Evolutionary conservation across 2,329 filamentous ascomycete species (phyloP).

Genomic region (Paramyrothecium roridum): DNA sequence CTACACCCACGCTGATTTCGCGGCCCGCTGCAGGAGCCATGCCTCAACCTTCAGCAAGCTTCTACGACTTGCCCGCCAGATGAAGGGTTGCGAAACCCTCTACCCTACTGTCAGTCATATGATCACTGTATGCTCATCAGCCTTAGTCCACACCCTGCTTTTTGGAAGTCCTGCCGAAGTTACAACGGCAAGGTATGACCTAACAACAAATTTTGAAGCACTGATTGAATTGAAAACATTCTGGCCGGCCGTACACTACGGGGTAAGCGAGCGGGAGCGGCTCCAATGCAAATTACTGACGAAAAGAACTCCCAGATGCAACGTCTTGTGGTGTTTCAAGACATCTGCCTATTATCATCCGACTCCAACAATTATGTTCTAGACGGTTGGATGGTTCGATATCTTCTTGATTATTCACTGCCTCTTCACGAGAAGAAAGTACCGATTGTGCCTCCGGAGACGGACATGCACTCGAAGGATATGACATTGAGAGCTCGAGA

Average conservation of each 20-base stretch:
- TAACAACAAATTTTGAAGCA: slow-evolving; percentile 14
- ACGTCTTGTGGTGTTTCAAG: slow-evolving; percentile 11
- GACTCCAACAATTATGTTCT: slow-evolving; percentile 8
- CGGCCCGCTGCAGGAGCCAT: slow-evolving; percentile 20
- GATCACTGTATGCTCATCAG: slow-evolving; percentile 13
- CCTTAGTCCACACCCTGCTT: slow-evolving; percentile 13
- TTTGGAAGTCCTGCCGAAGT: slow-evolving; percentile 11
- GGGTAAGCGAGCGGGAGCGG: slow-evolving; percentile 2
- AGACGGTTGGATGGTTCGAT: slow-evolving; percentile 15
- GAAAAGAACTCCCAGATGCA: slow-evolving; percentile 7
- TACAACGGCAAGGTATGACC: slow-evolving; percentile 1
- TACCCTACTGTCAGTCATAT: slow-evolving; percentile 15
- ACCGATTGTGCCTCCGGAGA: neutral
- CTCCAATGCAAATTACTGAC: neutral
- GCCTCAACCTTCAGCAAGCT: slow-evolving; percentile 22
- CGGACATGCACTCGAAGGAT: neutral
- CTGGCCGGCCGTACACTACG: slow-evolving; percentile 9
- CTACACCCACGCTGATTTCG: neutral
- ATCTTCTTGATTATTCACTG: slow-evolving; percentile 11
- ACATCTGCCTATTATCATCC: slow-evolving; percentile 9
- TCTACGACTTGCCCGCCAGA: slow-evolving; percentile 7
- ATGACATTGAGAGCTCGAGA: neutral
- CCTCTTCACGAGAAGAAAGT: slow-evolving; percentile 3
- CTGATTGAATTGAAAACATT: slow-evolving; percentile 11
- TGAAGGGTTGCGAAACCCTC: slow-evolving; percentile 6